Base-by-base conservation (phyloP, 495 filamentous ascomycete species). In the Penicillium cinerascens region DNA sequence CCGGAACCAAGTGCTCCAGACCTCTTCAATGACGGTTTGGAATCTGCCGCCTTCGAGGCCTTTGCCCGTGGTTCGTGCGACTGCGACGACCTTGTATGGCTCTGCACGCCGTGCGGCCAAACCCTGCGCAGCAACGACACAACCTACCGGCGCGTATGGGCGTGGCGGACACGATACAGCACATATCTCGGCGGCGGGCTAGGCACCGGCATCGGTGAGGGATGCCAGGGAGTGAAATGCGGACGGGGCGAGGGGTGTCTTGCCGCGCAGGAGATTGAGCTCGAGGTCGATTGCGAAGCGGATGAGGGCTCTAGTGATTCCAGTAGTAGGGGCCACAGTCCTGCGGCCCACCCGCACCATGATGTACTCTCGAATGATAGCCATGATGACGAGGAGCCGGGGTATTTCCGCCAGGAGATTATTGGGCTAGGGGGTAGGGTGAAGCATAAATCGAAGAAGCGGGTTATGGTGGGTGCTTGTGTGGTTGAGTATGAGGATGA, bases 191-290 rank as follows among this genome's bases (percentile, higher is more conserved):
- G 89, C 33, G 64, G 57, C 11, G 89, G 89, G 0, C 71, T 95
- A 0, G 89, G 91, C 3, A 90, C 87, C 2, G 91, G 91, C 15
- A 92, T 93, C 42, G 89, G 90, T 38, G 90, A 95, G 60, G 91
- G 91, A 48, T 82, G 88, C 61, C 85, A 92, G 54, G 90, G 91
- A 37, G 88, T 95, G 3, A 82, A 87, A 56, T 96, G 91, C 64
- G 90, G 88, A 0, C 82, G 87, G 16, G 86, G 82, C 25, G 72
- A 72, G 13, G 61, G 71, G 6, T 96, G 91, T 68, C 80, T 87
- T 25, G 88, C 83, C 1, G 84, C 83, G 0, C 70, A 82, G 48
- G 85, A 87, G 56, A 83, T 87, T 13, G 89, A 92, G 65, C 76
- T 92, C 15, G 89, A 92, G 57, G 85, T 85, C 6, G 89, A 92